A percentile compares a stretch with the other conserved stretches of the same genome.
Conservation (phyloP, 768 basidiomycete genomes). For the Albatrellus ellisii region DNA sequence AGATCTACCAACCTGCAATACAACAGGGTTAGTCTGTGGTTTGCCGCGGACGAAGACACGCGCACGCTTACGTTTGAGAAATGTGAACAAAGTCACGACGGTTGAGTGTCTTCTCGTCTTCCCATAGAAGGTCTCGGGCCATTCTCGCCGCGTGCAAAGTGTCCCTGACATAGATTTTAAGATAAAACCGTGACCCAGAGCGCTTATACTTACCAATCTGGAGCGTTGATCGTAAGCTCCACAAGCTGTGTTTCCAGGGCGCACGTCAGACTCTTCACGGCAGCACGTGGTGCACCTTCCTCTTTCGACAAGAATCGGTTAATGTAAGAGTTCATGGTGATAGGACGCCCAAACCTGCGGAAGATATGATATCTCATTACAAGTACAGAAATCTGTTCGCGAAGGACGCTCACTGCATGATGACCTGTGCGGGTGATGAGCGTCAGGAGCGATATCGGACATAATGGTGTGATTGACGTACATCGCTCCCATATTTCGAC, state of each 20-base stretch:
- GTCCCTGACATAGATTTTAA: conserved; percentile 43
- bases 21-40: neutral
- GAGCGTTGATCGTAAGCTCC: conserved; percentile 77
- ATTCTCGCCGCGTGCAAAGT: conserved; percentile 83
- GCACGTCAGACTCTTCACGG: conserved; percentile 79
- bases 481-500: conserved; percentile 84
- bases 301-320: conserved; percentile 61
- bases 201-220: conserved; percentile 64
- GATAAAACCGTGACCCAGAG: neutral
- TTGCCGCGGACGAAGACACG: conserved; percentile 8
- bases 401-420: conserved; percentile 51
- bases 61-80: conserved; percentile 72
- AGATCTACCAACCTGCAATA: conserved; percentile 68
- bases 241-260: conserved; percentile 58
- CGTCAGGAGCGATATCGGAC: neutral
- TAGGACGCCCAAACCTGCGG: conserved; percentile 73
- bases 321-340: conserved; percentile 59
- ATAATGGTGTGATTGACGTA: conserved; percentile 26
- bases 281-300: conserved; percentile 58
- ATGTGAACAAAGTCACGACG: conserved; percentile 74
- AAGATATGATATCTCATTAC: conserved; percentile 1
- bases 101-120: conserved; percentile 58
- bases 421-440: conserved; percentile 32
- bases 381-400: neutral
- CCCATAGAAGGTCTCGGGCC: conserved; percentile 92